These are phyloP conservation scores for Hanseniaspora hatyaiensis DNA, from an alignment of 805 yeast genomes.

Conservation along the genomic window DNA sequence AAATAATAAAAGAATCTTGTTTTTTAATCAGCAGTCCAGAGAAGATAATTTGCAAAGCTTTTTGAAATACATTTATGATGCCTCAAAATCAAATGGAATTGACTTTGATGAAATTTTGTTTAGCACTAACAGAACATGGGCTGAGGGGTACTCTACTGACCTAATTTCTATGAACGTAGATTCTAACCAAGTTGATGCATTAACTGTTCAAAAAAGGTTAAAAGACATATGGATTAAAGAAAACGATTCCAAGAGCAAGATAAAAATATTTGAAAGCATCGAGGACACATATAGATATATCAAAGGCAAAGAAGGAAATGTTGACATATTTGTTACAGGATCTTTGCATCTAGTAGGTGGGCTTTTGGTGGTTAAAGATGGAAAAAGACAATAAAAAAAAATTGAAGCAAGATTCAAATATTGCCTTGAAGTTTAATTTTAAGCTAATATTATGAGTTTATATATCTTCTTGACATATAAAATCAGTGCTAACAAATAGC, in stretches of 20 bases:
- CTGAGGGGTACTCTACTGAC: conserved; percentile 74
- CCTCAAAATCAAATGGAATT: conserved; percentile 26
- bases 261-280: conserved; percentile 56
- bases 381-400: conserved; percentile 17
- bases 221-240: conserved; percentile 55
- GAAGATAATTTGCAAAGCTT: conserved; percentile 58
- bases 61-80: conserved; percentile 36
- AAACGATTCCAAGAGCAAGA: conserved; percentile 35
- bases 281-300: conserved; percentile 49
- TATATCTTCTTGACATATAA: too few relatives aligned
- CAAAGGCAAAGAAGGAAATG: conserved; percentile 30
- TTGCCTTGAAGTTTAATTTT: too few relatives aligned
- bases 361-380: conserved; percentile 69
- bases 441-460: too few relatives aligned
- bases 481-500: too few relatives aligned
- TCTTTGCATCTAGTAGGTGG: conserved; percentile 94
- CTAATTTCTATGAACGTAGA: conserved; percentile 77
- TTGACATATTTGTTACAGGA: conserved; percentile 66
- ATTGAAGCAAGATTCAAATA: too few relatives aligned
- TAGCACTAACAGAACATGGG: conserved; percentile 87
- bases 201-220: conserved; percentile 67
- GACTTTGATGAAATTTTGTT: conserved; percentile 68
- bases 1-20: conserved; percentile 34
- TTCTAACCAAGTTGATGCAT: conserved; percentile 61
- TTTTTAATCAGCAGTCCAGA: conserved; percentile 91